Evolutionary conservation across 441 rosid genomes (phyloP).

Genomic region (Populus hybrid): DNA sequence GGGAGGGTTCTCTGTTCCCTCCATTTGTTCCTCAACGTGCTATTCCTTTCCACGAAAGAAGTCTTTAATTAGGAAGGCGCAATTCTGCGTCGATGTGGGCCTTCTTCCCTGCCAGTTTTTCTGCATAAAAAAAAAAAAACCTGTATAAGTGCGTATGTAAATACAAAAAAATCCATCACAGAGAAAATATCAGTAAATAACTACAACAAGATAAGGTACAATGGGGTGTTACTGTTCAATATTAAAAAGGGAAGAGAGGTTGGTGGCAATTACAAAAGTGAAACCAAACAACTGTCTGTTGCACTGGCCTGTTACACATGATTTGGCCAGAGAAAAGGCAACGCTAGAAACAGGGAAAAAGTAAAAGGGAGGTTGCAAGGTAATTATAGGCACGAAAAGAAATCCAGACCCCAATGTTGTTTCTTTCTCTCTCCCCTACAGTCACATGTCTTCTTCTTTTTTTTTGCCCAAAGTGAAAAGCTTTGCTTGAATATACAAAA

Average conservation of each 20-base stretch:
- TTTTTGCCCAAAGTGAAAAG: slow-evolving; percentile 28
- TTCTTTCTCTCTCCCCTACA: slow-evolving; percentile 20
- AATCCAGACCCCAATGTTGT: slow-evolving; percentile 19
- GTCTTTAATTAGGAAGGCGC: neutral
- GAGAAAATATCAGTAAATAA: neutral
- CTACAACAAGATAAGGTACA: neutral
- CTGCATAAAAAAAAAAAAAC: neutral
- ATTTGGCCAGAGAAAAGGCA: slow-evolving; percentile 43
- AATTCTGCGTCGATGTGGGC: neutral
- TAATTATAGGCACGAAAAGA: slow-evolving; percentile 46
- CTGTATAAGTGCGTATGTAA: no score
- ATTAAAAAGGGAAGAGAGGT: neutral
- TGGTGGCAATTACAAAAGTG: slow-evolving; percentile 28
- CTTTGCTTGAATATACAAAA: slow-evolving; percentile 23
- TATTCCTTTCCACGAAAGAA: slow-evolving; percentile 1
- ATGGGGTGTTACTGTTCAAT: neutral
- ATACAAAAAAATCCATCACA: no score
- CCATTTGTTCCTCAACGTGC: neutral
- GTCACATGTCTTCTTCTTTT: neutral
- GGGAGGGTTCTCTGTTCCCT: slow-evolving; percentile 5
- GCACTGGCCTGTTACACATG: slow-evolving; percentile 48
- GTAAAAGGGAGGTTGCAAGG: slow-evolving; percentile 26
- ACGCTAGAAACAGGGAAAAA: slow-evolving; percentile 29
- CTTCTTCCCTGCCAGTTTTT: neutral
- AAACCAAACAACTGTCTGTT: slow-evolving; percentile 24